Evolutionary conservation across 2,329 filamentous ascomycete genomes (phyloP).

Genomic region (Penicillium nordicum): DNA sequence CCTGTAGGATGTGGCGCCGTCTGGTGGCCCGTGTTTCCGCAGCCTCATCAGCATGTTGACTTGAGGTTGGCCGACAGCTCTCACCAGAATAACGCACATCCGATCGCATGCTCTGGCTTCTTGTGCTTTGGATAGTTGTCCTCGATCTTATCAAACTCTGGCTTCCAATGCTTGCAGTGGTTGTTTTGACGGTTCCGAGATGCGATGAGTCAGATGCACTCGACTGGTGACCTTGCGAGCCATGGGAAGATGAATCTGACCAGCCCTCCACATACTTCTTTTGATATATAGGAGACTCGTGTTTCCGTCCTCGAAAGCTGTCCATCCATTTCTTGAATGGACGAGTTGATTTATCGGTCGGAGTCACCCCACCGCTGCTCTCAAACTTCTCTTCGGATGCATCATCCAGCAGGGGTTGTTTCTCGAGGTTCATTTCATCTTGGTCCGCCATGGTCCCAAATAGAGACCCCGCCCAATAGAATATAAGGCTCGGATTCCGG

Average conservation of each 20-base stretch:
- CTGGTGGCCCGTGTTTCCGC: constrained; percentile 70
- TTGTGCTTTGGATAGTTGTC: constrained; percentile 58
- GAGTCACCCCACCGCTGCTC: constrained; percentile 4
- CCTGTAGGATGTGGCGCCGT: constrained; percentile 75
- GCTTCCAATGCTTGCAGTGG: constrained; percentile 72
- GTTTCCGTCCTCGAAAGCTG: constrained; percentile 33
- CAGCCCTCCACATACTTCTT: constrained; percentile 38
- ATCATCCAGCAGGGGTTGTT: constrained; percentile 2
- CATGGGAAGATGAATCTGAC: constrained; percentile 27
- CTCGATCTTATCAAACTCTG: constrained; percentile 65
- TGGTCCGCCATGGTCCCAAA: constrained; percentile 13
- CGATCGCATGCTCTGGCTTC: constrained; percentile 52
- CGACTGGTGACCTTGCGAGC: constrained; percentile 41
- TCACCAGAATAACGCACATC: constrained; percentile 65
- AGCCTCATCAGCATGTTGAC: constrained; percentile 59
- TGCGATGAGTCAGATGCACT: constrained; percentile 72
- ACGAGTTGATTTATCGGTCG: constrained; percentile 12
- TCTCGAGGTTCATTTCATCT: neutral
- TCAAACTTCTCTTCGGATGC: constrained; percentile 5
- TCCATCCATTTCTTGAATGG: constrained; percentile 41
- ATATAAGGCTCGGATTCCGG: neutral
- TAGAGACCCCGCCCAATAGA: constrained; percentile 2
- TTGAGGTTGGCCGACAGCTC: constrained; percentile 47
- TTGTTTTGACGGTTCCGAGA: constrained; percentile 76
- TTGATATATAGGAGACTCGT: constrained; percentile 13